Percentiles rank a stretch among this genome's conserved stretches.
Conservation (phyloP, 805 yeast genomes). For the Clavispora carvajalis region DNA sequence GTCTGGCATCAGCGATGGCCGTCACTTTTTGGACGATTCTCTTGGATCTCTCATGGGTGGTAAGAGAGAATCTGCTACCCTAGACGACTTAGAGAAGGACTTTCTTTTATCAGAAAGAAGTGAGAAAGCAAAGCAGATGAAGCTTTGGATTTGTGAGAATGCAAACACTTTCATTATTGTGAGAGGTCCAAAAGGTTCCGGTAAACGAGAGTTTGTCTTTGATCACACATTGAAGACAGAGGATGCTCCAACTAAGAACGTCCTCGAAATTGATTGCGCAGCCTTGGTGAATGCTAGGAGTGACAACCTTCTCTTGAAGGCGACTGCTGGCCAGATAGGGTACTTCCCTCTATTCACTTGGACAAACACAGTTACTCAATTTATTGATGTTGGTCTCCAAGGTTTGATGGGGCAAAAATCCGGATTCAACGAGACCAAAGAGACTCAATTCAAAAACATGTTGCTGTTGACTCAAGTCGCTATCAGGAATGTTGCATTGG, state of each 20-base stretch:
- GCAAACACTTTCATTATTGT: conserved; percentile 86
- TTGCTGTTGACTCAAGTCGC: conserved; percentile 67
- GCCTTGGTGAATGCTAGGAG: conserved; percentile 64
- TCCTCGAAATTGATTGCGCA: conserved; percentile 76
- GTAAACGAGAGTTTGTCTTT: conserved; percentile 74
- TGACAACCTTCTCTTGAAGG: conserved; percentile 62
- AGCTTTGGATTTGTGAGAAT: conserved; percentile 80
- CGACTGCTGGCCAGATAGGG: conserved; percentile 73
- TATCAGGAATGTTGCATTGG: conserved; percentile 54
- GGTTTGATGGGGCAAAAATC: conserved; percentile 93
- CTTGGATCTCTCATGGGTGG: conserved; percentile 9
- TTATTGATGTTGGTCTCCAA: conserved; percentile 80
- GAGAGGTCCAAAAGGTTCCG: conserved; percentile 94
- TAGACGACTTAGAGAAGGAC: conserved; percentile 16
- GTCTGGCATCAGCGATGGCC: conserved; percentile 26
- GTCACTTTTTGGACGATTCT: conserved; percentile 32
- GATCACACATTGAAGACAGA: conserved; percentile 60
- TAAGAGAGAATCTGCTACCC: conserved; percentile 9
- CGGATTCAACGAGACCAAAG: conserved; percentile 79
- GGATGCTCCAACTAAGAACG: conserved; percentile 35
- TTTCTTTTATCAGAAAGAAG: conserved; percentile 67
- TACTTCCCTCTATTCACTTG: conserved; percentile 93
- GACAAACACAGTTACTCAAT: conserved; percentile 73
- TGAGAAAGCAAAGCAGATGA: conserved; percentile 62
- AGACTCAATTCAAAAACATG: conserved; percentile 76